phyloP scores from a whole-genome alignment of 2,329 filamentous ascomycete genomes.

The Fusarium circinatum region DNA sequence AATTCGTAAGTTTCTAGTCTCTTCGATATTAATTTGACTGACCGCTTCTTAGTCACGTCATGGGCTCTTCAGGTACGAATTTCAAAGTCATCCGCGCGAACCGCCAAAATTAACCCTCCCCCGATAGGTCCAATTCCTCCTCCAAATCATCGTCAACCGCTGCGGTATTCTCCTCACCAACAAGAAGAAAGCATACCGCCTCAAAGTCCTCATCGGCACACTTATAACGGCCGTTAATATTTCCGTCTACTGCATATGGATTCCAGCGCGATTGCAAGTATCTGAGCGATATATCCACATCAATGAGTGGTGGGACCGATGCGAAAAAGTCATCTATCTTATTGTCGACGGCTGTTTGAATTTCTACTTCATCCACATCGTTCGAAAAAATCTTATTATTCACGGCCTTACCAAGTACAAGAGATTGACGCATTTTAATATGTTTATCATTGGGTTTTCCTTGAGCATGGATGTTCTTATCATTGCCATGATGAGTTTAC shows the following conservation, averaged over 20 bases:
- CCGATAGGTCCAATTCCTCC: conserved; percentile 36
- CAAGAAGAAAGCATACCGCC: conserved; percentile 21
- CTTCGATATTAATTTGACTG: neutral
- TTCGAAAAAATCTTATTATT: conserved; percentile 34
- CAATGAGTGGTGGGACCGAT: conserved; percentile 43
- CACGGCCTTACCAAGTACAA: conserved; percentile 41
- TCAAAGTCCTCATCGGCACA: conserved; percentile 34
- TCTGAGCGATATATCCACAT: conserved; percentile 39
- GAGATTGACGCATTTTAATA: conserved; percentile 42
- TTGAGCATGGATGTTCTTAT: conserved; percentile 44
- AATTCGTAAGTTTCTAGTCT: conserved; percentile 32
- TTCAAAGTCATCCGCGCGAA: neutral
- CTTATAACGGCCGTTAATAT: conserved; percentile 44
- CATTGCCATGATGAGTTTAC: conserved; percentile 44
- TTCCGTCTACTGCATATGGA: conserved; percentile 42
- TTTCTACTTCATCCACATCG: conserved; percentile 42
- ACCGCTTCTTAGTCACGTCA: conserved; percentile 34
- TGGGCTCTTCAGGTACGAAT: conserved; percentile 42
- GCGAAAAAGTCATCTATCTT: conserved; percentile 45
- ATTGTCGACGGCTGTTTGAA: conserved; percentile 40
- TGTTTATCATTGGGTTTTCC: conserved; percentile 44
- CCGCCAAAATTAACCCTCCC: neutral
- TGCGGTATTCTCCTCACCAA: conserved; percentile 40
- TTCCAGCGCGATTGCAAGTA: conserved; percentile 41
- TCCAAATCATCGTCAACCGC: conserved; percentile 45